Evolutionary conservation across 2,329 filamentous ascomycete species (phyloP).

Genomic region (Alternaria sp.): DNA sequence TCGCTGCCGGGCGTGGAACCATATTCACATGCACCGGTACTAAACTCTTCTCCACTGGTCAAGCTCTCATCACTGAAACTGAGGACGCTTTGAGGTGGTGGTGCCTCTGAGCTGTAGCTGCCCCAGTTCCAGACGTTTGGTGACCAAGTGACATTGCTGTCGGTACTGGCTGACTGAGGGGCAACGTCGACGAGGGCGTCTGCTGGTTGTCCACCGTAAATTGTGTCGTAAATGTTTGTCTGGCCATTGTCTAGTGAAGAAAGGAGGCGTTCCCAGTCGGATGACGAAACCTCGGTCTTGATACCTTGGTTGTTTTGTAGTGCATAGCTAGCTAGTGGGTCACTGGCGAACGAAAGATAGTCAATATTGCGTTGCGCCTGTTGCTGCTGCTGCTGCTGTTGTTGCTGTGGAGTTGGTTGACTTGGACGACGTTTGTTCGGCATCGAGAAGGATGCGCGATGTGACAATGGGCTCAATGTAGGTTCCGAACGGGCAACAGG

Average conservation of each 20-base stretch:
- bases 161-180: slow-evolving; percentile 40
- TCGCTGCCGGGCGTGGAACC: slow-evolving; percentile 44
- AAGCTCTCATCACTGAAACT: slow-evolving; percentile 69
- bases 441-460: slow-evolving; percentile 46
- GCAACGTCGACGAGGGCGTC: slow-evolving; percentile 49
- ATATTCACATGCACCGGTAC: slow-evolving; percentile 39
- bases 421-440: slow-evolving; percentile 49
- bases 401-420: slow-evolving; percentile 25
- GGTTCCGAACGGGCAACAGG: slow-evolving; percentile 57
- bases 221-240: slow-evolving; percentile 84
- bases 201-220: slow-evolving; percentile 72
- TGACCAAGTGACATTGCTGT: slow-evolving; percentile 47
- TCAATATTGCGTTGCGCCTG: slow-evolving; percentile 53
- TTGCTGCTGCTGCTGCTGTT: slow-evolving; percentile 36
- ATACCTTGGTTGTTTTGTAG: slow-evolving; percentile 49
- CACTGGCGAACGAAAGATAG: slow-evolving; percentile 58
- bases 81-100: slow-evolving; percentile 62
- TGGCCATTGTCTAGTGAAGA: slow-evolving; percentile 81
- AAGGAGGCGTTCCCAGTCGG: slow-evolving; percentile 85
- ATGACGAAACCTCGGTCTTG: slow-evolving; percentile 63
- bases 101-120: slow-evolving; percentile 35
- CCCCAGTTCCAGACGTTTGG: slow-evolving; percentile 49
- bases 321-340: slow-evolving; percentile 44
- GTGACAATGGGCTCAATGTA: slow-evolving; percentile 54
- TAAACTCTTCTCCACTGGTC: slow-evolving; percentile 61